phyloP scores from a whole-genome alignment of 202 grass and related monocot genomes.

The Cymbopogon flexuosus region DNA sequence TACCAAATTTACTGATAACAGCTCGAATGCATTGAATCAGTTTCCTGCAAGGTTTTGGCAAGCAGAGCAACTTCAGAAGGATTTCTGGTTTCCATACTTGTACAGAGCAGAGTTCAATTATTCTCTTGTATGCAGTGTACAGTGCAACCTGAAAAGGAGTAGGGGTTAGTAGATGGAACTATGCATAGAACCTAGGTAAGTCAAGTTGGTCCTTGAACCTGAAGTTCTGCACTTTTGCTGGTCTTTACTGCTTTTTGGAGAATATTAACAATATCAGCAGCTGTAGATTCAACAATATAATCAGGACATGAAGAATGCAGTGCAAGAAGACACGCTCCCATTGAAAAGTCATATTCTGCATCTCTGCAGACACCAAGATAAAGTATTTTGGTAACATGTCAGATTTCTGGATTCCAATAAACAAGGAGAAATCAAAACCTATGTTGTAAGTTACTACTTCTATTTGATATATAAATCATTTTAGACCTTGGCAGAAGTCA shows the following conservation, averaged over 20 bases:
- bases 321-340: conserved; percentile 73
- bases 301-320: conserved; percentile 72
- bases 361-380: conserved; percentile 57
- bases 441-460: neutral
- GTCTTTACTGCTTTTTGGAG: conserved; percentile 51
- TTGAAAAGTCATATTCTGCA: conserved; percentile 64
- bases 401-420: conserved; percentile 20
- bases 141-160: conserved; percentile 65
- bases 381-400: conserved; percentile 9
- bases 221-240: conserved; percentile 68
- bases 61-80: conserved; percentile 68
- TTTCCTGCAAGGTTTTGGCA: conserved; percentile 52
- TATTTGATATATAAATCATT: neutral
- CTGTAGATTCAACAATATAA: conserved; percentile 82
- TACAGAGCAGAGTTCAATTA: conserved; percentile 62
- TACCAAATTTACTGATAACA: conserved; percentile 44
- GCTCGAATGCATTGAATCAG: conserved; percentile 69
- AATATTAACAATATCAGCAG: conserved; percentile 59
- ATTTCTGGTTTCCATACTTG: conserved; percentile 76
- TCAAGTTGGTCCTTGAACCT: conserved; percentile 53
- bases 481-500: neutral
- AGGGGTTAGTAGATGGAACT: conserved; percentile 29
- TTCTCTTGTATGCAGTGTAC: conserved; percentile 77
- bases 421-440: conserved; percentile 5
- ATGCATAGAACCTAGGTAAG: conserved; percentile 11